Evolutionary conservation across 177 flowering plant species (phyloP).

Genomic region (Vitis hybrid): DNA sequence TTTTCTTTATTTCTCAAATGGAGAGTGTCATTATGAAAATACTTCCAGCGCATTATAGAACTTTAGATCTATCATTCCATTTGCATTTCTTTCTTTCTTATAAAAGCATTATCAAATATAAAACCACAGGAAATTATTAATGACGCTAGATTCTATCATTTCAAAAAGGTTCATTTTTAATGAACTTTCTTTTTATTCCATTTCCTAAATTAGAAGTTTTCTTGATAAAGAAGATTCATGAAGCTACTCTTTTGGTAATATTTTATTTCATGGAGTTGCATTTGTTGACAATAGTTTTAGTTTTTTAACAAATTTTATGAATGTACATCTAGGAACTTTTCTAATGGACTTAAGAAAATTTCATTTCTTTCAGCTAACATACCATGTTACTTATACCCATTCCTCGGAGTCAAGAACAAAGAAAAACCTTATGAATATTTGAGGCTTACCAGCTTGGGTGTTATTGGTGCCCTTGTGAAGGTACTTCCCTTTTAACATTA

Average conservation of each 20-base stretch:
- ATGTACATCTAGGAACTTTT: neutral
- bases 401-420: conserved; percentile 12
- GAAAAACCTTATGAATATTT: conserved; percentile 19
- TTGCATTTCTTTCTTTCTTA: neutral
- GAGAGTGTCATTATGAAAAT: neutral
- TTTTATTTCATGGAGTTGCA: too few species aligned
- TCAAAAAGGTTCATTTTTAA: neutral
- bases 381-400: conserved; percentile 31
- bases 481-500: conserved; percentile 12
- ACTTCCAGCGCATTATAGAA: neutral
- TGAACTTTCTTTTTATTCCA: neutral
- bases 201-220: neutral
- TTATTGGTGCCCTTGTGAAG: conserved; percentile 34
- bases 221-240: neutral
- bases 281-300: neutral
- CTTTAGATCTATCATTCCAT: neutral
- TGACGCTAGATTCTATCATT: neutral
- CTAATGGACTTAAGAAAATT: neutral
- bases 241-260: neutral
- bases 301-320: neutral
- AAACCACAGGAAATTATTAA: neutral
- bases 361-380: conserved; percentile 25
- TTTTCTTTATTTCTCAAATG: neutral
- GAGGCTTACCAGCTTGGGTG: conserved; percentile 35
- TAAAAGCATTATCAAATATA: neutral